phyloP scores from a whole-genome alignment of 1,139 yeast genomes.

The Ogataea hybrid region DNA sequence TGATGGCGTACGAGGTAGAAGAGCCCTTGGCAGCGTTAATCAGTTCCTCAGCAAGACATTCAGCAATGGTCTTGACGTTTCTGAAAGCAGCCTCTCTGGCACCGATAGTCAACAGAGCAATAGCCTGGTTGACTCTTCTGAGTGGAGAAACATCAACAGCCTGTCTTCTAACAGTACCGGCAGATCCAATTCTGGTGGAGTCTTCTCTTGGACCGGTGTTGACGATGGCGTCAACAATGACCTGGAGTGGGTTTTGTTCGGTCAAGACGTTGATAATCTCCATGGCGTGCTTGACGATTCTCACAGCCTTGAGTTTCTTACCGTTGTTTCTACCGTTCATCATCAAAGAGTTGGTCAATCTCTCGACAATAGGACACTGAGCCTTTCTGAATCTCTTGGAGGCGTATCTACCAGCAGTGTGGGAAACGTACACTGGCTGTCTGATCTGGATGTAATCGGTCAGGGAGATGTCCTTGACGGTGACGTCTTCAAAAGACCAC shows the following conservation, averaged over 20 bases:
- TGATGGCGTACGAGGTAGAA: conserved; percentile 99
- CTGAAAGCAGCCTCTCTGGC: conserved; percentile 99
- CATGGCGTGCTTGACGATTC: conserved; percentile 98
- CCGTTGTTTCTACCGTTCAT: conserved; percentile 99
- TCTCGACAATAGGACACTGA: conserved; percentile 98
- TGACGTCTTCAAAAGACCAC: conserved; percentile 98
- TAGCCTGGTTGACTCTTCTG: conserved; percentile 99
- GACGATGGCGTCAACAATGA: conserved; percentile 97
- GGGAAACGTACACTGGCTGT: conserved; percentile 96
- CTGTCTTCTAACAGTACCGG: conserved; percentile 99
- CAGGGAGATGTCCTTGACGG: conserved; percentile 96
- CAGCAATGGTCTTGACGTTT: conserved; percentile 99
- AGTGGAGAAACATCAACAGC: conserved; percentile 99
- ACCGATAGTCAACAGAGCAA: conserved; percentile 97
- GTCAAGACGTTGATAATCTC: conserved; percentile 97
- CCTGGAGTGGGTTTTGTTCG: conserved; percentile 99
- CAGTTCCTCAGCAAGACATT: conserved; percentile 99
- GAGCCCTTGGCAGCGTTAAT: conserved; percentile 99
- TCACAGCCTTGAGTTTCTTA: conserved; percentile 99
- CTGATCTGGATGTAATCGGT: conserved; percentile 98
- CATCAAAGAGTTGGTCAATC: conserved; percentile 99
- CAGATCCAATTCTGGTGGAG: conserved; percentile 99
- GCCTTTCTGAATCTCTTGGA: conserved; percentile 99
- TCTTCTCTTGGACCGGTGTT: conserved; percentile 99
- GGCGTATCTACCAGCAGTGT: conserved; percentile 99